phyloP scores from a whole-genome alignment of 768 basidiomycete genomes.

The Boletus coccyginus region DNA sequence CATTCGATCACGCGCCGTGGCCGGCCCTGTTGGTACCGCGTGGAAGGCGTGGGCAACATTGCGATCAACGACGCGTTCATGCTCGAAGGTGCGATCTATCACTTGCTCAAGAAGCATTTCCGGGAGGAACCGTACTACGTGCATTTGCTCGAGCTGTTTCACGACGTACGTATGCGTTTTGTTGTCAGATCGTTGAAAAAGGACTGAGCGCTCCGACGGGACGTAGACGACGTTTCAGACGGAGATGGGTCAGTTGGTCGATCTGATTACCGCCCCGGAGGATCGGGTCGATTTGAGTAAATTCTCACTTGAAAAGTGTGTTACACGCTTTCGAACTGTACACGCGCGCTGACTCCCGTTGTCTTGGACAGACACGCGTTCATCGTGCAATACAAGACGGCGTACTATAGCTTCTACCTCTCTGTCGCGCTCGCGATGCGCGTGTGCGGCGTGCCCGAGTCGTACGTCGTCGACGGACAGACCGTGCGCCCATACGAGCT shows the following conservation, averaged over 20 bases:
- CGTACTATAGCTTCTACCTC: constrained; percentile 98
- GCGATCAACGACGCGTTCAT: constrained; percentile 97
- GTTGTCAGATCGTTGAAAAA: too few relatives aligned
- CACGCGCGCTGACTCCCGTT: too few relatives aligned
- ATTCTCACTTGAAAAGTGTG: constrained; percentile 74
- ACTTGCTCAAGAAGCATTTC: constrained; percentile 86
- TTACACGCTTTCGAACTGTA: neutral
- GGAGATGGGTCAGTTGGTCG: constrained; percentile 94
- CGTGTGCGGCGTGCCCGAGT: constrained; percentile 60
- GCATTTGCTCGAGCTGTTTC: constrained; percentile 88
- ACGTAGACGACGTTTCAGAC: constrained; percentile 74
- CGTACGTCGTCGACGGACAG: constrained; percentile 40
- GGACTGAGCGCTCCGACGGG: too few relatives aligned
- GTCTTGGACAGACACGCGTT: constrained; percentile 63
- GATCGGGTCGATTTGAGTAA: constrained; percentile 80
- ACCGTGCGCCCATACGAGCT: constrained; percentile 61
- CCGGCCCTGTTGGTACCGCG: constrained; percentile 92
- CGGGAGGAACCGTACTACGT: constrained; percentile 77
- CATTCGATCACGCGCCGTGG: constrained; percentile 87
- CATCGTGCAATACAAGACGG: constrained; percentile 97
- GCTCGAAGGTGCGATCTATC: constrained; percentile 93
- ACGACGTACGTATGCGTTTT: constrained; percentile 54
- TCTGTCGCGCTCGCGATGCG: constrained; percentile 94
- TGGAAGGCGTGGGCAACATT: constrained; percentile 61
- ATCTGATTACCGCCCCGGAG: constrained; percentile 94